Base-by-base conservation (phyloP, 2,329 filamentous ascomycete genomes). In the Calonectria honghensis region DNA sequence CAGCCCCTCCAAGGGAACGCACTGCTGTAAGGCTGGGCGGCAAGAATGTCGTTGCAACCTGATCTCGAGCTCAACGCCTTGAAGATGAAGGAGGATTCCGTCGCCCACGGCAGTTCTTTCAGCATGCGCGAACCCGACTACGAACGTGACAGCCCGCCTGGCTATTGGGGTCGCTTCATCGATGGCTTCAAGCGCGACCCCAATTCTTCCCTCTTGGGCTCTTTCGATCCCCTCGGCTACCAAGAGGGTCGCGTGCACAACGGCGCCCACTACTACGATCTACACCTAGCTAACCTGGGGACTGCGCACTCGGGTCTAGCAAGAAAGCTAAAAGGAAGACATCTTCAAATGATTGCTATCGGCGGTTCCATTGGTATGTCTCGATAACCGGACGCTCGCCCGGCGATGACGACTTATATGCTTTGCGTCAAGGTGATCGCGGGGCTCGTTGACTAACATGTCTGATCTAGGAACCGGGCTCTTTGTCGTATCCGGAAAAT, bases 261-360 rank as follows among this genome's bases (percentile, higher is more conserved):
- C 75, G 85, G 85, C 70, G 80, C 85, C 2, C 88, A 90, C 72
- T 90, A 90, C 81, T 92, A 89, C 78, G 90, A 92, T 79, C 77
- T 92, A 67, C 88, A 87, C 35, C 85, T 86, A 79, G 92, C 91
- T 63, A 90, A 95, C 82, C 86, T 95, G 77, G 93, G 96, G 82
- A 96, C 95, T 2, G 94, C 95, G 5, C 90, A 93, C 77, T 93
- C 94, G 59, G 92, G 94, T 10, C 89, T 98, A 66, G 92, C 94
- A 66, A 90, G 96, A 81, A 93, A 92, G 83, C 86, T 98, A 79
- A 97, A 97, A 86, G 92, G 93, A 27, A 90, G 96, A 63, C 96
- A 98, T 87, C 83, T 98, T 83, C 96, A 98, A 87, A 98, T 98
- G 96, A 98, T 98, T 88, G 96, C 96, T 18, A 98, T 98, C 79